These are phyloP conservation scores for Mesotaenium endlicherianum DNA, from an alignment of 139 green algal species.

Conservation along the genomic window DNA sequence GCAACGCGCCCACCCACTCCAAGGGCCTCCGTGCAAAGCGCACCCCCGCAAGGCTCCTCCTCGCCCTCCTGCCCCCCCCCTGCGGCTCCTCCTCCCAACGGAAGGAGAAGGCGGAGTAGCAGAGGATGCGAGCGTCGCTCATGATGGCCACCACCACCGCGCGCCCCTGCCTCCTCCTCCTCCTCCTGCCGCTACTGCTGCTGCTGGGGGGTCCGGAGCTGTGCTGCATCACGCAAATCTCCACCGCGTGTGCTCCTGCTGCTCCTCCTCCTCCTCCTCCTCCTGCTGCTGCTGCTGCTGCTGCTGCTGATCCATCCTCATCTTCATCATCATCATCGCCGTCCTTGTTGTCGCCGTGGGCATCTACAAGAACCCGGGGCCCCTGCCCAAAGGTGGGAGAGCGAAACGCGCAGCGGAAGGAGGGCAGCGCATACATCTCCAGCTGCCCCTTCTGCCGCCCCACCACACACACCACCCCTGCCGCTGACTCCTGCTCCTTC, in stretches of 20 bases:
- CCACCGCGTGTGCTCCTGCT: not conserved
- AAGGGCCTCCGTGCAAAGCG: not conserved
- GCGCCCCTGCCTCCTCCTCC: not conserved
- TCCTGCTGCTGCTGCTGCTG: not conserved
- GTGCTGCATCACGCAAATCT: not conserved
- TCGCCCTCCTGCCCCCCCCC: not conserved
- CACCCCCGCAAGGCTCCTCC: not conserved
- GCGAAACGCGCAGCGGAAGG: slow-evolving; percentile 54
- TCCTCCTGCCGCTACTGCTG: not conserved
- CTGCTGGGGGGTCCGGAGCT: not conserved
- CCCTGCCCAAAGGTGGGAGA: too few species aligned
- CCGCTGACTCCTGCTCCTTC: not conserved
- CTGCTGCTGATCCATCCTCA: not conserved
- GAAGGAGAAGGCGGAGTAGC: too few species aligned
- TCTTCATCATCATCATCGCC: slow-evolving; percentile 2
- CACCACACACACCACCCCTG: slow-evolving; percentile 51
- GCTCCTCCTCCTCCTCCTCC: not conserved
- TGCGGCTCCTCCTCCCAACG: not conserved
- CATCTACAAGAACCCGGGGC: too few species aligned
- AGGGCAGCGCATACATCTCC: slow-evolving; percentile 62
- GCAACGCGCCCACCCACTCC: slow-evolving; percentile 2
- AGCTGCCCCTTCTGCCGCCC: slow-evolving; percentile 51
- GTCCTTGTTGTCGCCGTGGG: not conserved
- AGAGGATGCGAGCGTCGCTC: too few species aligned
- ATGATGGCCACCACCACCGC: not conserved